These are phyloP conservation scores for Colletotrichum sansevieriae DNA, from an alignment of 2,329 filamentous ascomycete species.

Conservation along the genomic window DNA sequence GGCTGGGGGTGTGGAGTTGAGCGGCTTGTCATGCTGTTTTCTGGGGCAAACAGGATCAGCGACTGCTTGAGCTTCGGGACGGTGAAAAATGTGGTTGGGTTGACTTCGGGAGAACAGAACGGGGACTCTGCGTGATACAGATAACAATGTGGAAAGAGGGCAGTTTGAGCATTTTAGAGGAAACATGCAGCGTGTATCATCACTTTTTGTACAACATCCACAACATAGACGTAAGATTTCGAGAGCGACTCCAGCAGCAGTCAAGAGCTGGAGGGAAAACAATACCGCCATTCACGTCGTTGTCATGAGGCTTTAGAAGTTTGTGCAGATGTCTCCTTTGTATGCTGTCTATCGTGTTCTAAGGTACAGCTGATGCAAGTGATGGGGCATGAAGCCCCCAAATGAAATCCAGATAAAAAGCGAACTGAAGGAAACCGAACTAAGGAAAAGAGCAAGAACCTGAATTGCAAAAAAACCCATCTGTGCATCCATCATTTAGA, in stretches of 20 bases:
- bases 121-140: background rate
- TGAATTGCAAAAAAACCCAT: no score
- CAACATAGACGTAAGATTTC: background rate
- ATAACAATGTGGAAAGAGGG: background rate
- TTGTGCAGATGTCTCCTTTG: no score
- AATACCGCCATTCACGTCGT: constrained; percentile 6
- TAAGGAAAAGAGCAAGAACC: no score
- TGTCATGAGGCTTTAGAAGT: background rate
- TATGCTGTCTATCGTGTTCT: no score
- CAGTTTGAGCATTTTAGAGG: background rate
- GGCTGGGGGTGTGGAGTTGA: constrained; percentile 98
- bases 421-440: no score
- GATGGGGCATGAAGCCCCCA: no score
- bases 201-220: constrained; percentile 5
- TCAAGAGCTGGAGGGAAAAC: background rate
- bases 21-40: constrained; percentile 90
- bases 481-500: no score
- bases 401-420: no score
- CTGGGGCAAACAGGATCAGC: constrained; percentile 81
- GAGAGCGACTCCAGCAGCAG: background rate
- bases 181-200: constrained; percentile 12
- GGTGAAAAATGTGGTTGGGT: constrained; percentile 74
- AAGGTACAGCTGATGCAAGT: no score
- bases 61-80: constrained; percentile 93
- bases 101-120: constrained; percentile 53